Evolutionary conservation across 768 basidiomycete species (phyloP), one percentile per base, ranked within the genome.

Genomic region (Galerina marginata): DNA sequence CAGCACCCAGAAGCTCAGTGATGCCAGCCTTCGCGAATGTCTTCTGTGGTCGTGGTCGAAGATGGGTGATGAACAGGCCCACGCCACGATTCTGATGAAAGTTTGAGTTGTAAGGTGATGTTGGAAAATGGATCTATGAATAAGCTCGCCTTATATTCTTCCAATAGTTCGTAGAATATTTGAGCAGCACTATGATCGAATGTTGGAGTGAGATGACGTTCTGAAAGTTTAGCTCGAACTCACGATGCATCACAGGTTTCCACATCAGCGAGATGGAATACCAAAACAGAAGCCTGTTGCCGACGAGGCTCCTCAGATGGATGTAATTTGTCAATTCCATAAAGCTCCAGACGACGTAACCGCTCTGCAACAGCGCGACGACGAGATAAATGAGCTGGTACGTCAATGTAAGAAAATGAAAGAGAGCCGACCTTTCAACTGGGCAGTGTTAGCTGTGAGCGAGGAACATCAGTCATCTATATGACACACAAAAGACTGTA

Each of bases 211-310:
- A 4, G 60, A 20, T 29, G 23, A 54, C 9, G 15, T 25, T 12
- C 33, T 44, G 4, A n/a, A 43, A n/a, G 43, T 11, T 23, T 57
- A 47, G 9, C 43, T 29, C 16, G 15, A 40, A 16, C 16, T 42
- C 4, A 96, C 91, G 93, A 94, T 7, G 96, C 95, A 72, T 99
- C 96, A 60, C 93, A 88, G 15, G 81, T 84, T 58, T 95, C 93
- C 3, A 97, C 91, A 75, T 99, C 96, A 11, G 90, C 89, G 82
- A 98, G 83, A 67, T 99, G 96, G 74, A 99, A 95, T 20, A 97
- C 93, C 23, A 98, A 74, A 2, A 87, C 87, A 11, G 82, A 84
- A 4, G 95, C 89, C 58, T 89, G 83, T 55, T 87, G 84, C 62
- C 95, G 81, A 12, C 86, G 81, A 0, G 92, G 96, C 58, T 84